Evolutionary conservation across 2,329 filamentous ascomycete species (phyloP), one percentile per base, ranked within the genome.

Genomic region (Aureobasidium sp.): DNA sequence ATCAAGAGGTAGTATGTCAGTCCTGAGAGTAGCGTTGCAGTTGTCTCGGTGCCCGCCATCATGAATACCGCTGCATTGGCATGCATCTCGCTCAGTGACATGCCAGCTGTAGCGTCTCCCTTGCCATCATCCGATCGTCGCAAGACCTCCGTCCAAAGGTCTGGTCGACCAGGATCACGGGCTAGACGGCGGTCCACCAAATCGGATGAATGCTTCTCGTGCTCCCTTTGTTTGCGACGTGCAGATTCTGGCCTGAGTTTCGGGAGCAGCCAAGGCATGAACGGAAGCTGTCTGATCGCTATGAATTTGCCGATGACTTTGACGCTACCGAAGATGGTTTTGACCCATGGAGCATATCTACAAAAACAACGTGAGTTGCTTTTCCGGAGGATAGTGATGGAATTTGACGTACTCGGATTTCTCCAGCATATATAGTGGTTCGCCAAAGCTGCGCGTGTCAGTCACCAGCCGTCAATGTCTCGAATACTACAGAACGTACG

Each of bases 1-100:
- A 75, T 72, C 17, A 74, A 67, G 32, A 80, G 72, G 67, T 79
- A 78, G 70, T 78, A 78, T 0, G 67, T 70, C 7, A 69, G 66
- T 3, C 71, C 71, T 1, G 65, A 59, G 41, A 77, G 63, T 3
- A 73, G 64, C 1, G 74, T 76, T 0, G 73, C 73, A 0, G 72
- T 75, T 0, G 74, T 75, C 61, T 77, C 75, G 5, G 71, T 74
- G 4, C 75, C 75, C 1, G 72, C 75, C 17, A 27, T 61, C 66
- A 77, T 74, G 46, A 77, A 68, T 4, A 73, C 61, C 0, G 66
- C 63, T 2, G 67, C 70, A 23, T 68, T 74, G 29, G 67, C 64
- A 32, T 73, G 67, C 56, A 76, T 70, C 61, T 77, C 75, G 0
- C 55, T 70, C 4, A 68, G 34, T 3, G 64, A 66, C 27, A 73